These are phyloP conservation scores for Aciculosporium take DNA, from an alignment of 2,329 filamentous ascomycete genomes.

Conservation along the genomic window DNA sequence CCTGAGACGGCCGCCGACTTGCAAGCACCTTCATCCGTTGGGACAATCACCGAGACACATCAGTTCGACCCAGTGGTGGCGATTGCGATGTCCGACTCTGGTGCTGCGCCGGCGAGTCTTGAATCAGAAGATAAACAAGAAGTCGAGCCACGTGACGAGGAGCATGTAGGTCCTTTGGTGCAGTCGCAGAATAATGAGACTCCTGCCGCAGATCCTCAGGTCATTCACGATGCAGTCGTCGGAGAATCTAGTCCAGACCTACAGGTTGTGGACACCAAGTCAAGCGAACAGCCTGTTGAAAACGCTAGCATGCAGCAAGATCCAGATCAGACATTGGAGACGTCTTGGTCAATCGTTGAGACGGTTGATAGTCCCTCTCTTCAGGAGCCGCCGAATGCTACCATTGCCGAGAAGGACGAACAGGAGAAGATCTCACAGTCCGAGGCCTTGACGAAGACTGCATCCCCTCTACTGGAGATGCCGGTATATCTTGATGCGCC, in stretches of 20 bases:
- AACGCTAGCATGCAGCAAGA: background rate
- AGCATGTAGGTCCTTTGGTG: background rate
- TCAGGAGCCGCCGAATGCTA: background rate
- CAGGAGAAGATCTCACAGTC: background rate
- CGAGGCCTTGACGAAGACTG: background rate
- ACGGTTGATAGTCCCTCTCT: background rate
- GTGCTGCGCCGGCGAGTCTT: background rate
- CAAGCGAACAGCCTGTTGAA: background rate
- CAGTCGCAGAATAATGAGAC: background rate
- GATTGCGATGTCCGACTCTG: background rate
- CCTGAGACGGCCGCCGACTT: background rate
- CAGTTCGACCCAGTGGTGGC: background rate
- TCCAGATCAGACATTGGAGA: background rate
- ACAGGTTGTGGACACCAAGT: background rate
- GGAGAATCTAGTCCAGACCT: background rate
- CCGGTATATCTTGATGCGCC: background rate
- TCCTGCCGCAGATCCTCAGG: background rate
- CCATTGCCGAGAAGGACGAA: background rate
- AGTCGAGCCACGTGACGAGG: background rate
- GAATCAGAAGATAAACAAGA: background rate
- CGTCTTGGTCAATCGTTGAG: slow-evolving; percentile 1
- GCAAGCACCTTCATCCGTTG: background rate
- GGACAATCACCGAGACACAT: background rate
- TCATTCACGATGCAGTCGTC: background rate
- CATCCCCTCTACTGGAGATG: background rate